Base-by-base conservation (phyloP, 768 basidiomycete genomes). In the Trametes gibbosa region DNA sequence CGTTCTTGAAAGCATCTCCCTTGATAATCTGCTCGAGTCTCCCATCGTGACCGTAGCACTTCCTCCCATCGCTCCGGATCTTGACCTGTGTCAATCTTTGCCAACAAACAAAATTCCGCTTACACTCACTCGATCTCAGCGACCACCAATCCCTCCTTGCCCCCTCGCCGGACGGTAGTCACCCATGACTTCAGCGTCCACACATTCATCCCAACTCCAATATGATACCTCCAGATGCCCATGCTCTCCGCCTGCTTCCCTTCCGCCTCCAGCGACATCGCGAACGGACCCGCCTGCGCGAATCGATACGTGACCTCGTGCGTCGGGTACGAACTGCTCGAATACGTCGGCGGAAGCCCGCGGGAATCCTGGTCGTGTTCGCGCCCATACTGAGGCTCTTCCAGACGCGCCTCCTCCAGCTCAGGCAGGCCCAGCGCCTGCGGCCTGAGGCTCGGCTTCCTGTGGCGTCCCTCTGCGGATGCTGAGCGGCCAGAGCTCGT, bases 81-180 rank as follows among this genome's bases (percentile, higher is more conserved):
- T 67, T 47, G 37, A 39, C 39, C 14, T 12, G 6, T 5, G n/a
- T 32, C 3, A 8, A 21, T 57, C 2, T 48, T 14, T 19, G 23
- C 34, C 13, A 24, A 2, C 37, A 17, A 46, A 25, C 41, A 32
- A 37, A 23, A 35, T 9, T 32, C 34, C 2, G 17, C 1, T n/a
- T 37, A 17, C 34, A 65, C 68, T 64, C 48, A 68, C 67, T 68
- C 68, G 17, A 69, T 53, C 43, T 60, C 55, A 14, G 66, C 68
- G 32, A 69, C 57, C 5, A 64, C 37, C n/a, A 61, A 55, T 3
- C 64, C 68, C 12, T 67, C 63, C 29, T 64, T 64, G 14, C 55
- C 46, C 19, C 66, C 66, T 32, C 66, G 50, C 47, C 66, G 48
- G 14, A 69, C 51, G 12, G 55, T 66, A 23, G 66, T 67, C 39